Conservation (phyloP, 2,329 filamentous ascomycete species). For the Lasiodiplodia sp. region DNA sequence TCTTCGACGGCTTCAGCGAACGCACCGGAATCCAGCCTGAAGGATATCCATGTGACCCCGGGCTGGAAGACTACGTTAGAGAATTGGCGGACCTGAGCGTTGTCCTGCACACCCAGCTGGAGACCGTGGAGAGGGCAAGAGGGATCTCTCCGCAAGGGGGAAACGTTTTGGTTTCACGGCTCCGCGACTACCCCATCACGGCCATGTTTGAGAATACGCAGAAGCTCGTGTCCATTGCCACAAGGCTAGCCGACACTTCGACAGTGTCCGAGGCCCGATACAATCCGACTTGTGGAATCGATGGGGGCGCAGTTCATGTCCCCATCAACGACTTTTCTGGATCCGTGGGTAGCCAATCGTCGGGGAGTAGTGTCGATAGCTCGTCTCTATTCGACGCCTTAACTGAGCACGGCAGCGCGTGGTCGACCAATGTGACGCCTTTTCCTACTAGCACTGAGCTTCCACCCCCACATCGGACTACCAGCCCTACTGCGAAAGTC, state of each 20-base stretch:
- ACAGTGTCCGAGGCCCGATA: neutral
- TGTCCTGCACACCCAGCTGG: neutral
- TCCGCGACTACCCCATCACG: neutral
- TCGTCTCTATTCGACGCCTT: neutral
- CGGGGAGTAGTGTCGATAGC: neutral
- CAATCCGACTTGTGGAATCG: neutral
- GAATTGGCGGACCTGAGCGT: neutral
- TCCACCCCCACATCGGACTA: neutral
- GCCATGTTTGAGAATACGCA: neutral
- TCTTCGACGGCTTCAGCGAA: neutral
- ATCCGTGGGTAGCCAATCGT: neutral
- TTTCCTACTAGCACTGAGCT: neutral
- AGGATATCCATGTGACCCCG: neutral
- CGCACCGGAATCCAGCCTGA: neutral
- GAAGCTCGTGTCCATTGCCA: constrained; percentile 3
- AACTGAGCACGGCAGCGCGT: neutral
- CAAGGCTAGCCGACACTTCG: neutral
- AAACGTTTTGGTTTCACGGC: neutral
- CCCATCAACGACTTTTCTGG: neutral
- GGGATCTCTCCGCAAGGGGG: neutral
- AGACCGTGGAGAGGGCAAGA: neutral
- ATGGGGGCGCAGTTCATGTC: neutral
- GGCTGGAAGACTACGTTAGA: neutral
- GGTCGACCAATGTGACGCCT: neutral
- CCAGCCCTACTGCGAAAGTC: neutral